Conservation (phyloP, 1,284 basidiomycete species). For the Apiotrichum porosum region DNA sequence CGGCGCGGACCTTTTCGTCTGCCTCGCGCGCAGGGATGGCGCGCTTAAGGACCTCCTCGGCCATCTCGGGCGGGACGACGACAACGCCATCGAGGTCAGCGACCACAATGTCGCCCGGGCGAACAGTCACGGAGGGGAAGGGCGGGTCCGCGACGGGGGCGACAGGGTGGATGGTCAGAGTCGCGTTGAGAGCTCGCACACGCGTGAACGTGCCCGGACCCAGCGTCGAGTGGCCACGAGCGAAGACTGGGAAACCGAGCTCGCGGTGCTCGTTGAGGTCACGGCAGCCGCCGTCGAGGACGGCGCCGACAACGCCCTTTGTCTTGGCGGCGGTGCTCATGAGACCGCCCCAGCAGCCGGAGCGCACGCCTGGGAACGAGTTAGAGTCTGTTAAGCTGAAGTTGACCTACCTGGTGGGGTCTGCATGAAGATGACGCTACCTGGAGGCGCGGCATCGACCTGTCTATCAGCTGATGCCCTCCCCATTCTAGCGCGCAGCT, state of each 20-base stretch:
- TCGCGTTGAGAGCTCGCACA: constrained; percentile 69
- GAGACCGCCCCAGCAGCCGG: constrained; percentile 48
- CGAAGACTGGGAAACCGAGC: constrained; percentile 43
- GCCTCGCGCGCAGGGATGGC: constrained; percentile 61
- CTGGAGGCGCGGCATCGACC: constrained; percentile 66
- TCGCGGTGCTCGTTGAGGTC: constrained; percentile 50
- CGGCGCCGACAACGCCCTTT: constrained; percentile 44
- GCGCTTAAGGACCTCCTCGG: constrained; percentile 59
- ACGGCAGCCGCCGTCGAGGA: constrained; percentile 51
- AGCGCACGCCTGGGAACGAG: constrained; percentile 29
- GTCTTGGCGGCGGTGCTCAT: constrained; percentile 51
- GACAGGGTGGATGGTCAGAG: constrained; percentile 57
- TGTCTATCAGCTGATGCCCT: not conserved
- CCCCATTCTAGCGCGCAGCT: not conserved
- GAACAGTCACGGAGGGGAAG: constrained; percentile 56
- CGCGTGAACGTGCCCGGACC: constrained; percentile 85
- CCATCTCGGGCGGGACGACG: constrained; percentile 61
- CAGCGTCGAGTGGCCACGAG: constrained; percentile 49
- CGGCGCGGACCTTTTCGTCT: constrained; percentile 70
- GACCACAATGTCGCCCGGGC: constrained; percentile 76
- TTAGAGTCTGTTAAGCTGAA: not conserved
- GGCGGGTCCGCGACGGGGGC: constrained; percentile 11
- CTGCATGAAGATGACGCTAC: constrained; percentile 69
- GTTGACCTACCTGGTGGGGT: constrained; percentile 61
- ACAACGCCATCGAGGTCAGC: constrained; percentile 90